Conservation (phyloP, 179 eudicot genomes). For the Spinacia oleracea region DNA sequence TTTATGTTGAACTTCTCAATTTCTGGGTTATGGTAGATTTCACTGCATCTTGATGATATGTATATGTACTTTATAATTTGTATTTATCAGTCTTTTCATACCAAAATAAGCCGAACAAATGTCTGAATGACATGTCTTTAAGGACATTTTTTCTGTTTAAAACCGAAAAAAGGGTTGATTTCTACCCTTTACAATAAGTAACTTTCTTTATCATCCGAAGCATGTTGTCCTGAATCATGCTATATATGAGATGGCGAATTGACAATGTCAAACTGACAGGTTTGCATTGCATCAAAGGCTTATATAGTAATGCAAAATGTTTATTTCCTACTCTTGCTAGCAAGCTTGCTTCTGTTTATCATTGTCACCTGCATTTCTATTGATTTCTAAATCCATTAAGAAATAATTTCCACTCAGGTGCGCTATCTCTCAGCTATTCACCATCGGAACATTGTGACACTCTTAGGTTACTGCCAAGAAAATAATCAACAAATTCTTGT, state of each 20-base stretch:
- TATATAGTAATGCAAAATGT: neutral
- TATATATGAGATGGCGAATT: neutral
- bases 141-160: neutral
- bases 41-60: neutral
- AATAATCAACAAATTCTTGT: slow-evolving; percentile 77
- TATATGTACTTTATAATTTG: neutral
- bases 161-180: no score
- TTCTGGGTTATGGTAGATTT: neutral
- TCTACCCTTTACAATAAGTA: neutral
- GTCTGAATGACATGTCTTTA: neutral
- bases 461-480: slow-evolving; percentile 93
- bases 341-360: neutral
- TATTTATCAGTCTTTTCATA: neutral
- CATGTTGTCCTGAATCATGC: neutral
- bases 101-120: neutral
- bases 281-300: neutral
- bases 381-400: slow-evolving; percentile 17
- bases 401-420: slow-evolving; percentile 49
- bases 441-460: slow-evolving; percentile 93
- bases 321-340: neutral
- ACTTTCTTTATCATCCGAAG: neutral
- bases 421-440: slow-evolving; percentile 91
- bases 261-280: neutral
- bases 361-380: neutral
- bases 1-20: neutral